Evolutionary conservation across 192 early-diverging fungal species (phyloP).

Genomic region (Umbelopsis ramanniana): DNA sequence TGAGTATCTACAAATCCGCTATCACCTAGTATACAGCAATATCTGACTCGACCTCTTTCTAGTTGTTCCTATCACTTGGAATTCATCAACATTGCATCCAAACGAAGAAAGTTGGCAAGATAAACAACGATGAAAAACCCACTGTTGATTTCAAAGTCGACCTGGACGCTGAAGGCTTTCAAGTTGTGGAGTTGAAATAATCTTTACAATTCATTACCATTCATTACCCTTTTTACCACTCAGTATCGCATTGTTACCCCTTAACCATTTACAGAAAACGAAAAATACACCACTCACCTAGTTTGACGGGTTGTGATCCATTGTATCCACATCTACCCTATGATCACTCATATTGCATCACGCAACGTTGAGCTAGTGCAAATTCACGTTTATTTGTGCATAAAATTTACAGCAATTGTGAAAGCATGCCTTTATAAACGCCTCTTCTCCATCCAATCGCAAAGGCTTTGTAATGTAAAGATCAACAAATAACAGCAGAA

Average conservation of each 20-base stretch:
- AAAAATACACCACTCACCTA: neutral
- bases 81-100: neutral
- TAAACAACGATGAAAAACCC: neutral
- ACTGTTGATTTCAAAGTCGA: neutral
- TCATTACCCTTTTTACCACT: neutral
- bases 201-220: neutral
- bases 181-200: neutral
- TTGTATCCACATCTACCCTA: no score
- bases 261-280: neutral
- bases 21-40: neutral
- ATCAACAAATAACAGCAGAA: no score
- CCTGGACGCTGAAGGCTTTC: neutral
- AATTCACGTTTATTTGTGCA: no score
- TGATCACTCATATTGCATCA: no score
- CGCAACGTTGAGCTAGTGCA: no score
- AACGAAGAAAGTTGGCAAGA: neutral
- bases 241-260: neutral
- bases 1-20: neutral
- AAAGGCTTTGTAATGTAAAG: no score
- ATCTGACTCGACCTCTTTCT: neutral
- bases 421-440: no score
- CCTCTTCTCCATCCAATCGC: no score
- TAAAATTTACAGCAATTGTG: no score
- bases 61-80: neutral
- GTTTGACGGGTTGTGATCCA: neutral